phyloP scores from a whole-genome alignment of 352 stramenopile species.

The Phytophthora meadii region DNA sequence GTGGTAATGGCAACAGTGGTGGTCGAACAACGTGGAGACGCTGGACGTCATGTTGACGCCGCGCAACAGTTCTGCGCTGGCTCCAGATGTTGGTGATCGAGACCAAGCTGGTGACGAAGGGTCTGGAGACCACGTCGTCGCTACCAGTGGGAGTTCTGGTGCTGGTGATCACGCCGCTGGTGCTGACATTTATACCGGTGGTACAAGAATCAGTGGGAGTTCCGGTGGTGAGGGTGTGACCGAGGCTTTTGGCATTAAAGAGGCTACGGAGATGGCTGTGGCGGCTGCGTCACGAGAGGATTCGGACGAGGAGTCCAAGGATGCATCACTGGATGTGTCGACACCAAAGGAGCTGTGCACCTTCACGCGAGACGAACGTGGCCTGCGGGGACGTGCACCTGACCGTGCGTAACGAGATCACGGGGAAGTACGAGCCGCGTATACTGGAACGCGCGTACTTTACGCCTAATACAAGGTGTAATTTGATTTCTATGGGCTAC shows the following conservation, averaged over 20 bases:
- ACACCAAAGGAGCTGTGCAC: neutral
- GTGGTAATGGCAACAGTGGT: neutral
- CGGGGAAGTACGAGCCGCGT: conserved; percentile 3
- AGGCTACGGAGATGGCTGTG: no score
- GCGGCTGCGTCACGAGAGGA: no score
- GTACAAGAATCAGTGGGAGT: neutral
- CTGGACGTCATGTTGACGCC: neutral
- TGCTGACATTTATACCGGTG: neutral
- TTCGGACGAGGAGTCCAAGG: no score
- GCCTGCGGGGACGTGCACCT: neutral
- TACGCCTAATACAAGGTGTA: conserved; percentile 1
- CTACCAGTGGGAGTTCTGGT: no score
- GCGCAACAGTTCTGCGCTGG: neutral
- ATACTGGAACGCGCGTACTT: conserved; percentile 10
- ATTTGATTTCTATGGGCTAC: conserved; percentile 22
- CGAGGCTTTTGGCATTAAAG: no score
- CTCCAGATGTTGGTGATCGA: neutral
- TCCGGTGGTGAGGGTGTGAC: neutral
- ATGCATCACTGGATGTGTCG: neutral
- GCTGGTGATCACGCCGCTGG: no score
- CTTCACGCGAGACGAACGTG: neutral
- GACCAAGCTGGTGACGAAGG: neutral
- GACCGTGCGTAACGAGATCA: conserved; percentile 5
- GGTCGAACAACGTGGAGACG: neutral
- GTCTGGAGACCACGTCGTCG: no score